A percentile compares a stretch with the other conserved stretches of the same genome.
phyloP scores from a whole-genome alignment of 1,284 basidiomycete genomes.

The Marasmius fiardii region DNA sequence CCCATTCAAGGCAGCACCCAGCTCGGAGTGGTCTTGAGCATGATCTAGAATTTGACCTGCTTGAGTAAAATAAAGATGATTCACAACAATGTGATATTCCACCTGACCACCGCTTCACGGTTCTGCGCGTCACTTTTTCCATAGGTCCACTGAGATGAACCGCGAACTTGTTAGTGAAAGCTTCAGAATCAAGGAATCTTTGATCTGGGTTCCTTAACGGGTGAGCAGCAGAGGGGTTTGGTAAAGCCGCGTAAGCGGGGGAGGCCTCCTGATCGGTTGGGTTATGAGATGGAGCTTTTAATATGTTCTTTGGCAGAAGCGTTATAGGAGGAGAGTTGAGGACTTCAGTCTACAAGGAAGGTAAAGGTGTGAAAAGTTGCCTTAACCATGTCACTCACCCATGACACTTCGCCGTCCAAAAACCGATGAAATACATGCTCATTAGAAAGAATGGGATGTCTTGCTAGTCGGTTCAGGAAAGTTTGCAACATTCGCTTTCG shows the following conservation, averaged over 20 bases:
- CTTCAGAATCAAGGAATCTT: conserved; percentile 93
- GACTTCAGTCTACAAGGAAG: conserved; percentile 70
- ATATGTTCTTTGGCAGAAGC: conserved; percentile 89
- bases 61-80: not conserved
- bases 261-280: conserved; percentile 80
- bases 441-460: conserved; percentile 91
- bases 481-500: conserved; percentile 95
- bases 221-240: conserved; percentile 85
- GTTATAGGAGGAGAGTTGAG: conserved; percentile 90
- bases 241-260: conserved; percentile 79
- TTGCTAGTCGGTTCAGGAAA: conserved; percentile 86
- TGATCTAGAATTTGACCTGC: conserved; percentile 51
- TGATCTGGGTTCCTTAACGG: conserved; percentile 88
- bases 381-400: conserved; percentile 52
- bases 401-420: conserved; percentile 92
- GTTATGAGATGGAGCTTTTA: conserved; percentile 94
- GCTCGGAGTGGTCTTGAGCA: conserved; percentile 89
- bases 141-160: conserved; percentile 87
- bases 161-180: conserved; percentile 95
- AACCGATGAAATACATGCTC: conserved; percentile 96
- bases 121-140: conserved; percentile 93
- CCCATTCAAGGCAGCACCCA: conserved; percentile 94
- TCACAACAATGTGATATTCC: conserved; percentile 19
- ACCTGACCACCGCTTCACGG: conserved; percentile 94
- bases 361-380: conserved; percentile 12